Conservation (phyloP, 179 eudicot species). For the Monotropa hypopitys region DNA sequence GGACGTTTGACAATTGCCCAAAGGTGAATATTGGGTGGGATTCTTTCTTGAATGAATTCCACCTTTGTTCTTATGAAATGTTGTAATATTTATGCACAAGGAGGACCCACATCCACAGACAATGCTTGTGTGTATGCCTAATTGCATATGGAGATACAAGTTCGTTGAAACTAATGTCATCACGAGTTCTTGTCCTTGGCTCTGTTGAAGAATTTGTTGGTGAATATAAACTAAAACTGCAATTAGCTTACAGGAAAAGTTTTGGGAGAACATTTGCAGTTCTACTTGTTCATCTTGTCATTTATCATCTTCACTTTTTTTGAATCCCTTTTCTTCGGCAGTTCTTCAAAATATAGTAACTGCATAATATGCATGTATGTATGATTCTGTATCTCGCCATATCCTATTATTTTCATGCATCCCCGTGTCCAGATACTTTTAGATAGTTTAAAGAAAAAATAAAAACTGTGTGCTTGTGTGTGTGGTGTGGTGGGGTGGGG, state of each 20-base stretch:
- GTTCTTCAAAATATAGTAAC: neutral
- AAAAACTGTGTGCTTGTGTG: too few species aligned
- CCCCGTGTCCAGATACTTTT: neutral
- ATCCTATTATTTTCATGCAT: neutral
- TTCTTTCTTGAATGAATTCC: neutral
- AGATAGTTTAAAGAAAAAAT: too few species aligned
- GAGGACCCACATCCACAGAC: neutral
- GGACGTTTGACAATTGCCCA: slow-evolving; percentile 49
- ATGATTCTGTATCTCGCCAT: too few species aligned
- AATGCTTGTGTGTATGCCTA: neutral
- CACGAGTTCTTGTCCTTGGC: neutral
- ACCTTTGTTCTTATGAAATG: neutral
- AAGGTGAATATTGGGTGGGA: slow-evolving; percentile 37
- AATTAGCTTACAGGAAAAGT: neutral
- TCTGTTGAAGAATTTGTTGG: neutral
- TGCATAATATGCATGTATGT: too few species aligned
- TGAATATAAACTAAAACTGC: neutral
- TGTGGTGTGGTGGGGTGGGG: too few species aligned
- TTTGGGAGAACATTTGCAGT: neutral
- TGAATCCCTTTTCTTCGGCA: neutral
- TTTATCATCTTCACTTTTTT: neutral
- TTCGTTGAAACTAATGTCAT: neutral
- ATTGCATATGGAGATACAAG: neutral
- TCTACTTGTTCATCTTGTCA: neutral
- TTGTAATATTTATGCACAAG: neutral